Evolutionary conservation across 179 eudicot species (phyloP), one percentile per base, ranked within the genome.

Genomic region (Pouteria campechiana): DNA sequence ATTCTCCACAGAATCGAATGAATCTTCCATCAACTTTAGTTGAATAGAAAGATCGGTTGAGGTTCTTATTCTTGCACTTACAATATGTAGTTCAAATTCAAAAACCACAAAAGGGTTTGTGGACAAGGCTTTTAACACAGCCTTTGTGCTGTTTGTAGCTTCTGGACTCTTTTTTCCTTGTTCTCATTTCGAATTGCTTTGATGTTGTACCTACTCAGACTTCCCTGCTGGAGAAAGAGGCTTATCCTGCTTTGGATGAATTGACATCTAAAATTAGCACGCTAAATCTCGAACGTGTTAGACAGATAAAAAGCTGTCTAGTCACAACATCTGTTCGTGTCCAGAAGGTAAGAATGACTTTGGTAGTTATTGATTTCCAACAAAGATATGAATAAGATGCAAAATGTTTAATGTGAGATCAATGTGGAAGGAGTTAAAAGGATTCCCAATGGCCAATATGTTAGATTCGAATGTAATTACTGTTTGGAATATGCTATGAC

Each of bases 261-360:
- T 46, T 76, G 37, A 73, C 76, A 44, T 72, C 79, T 35, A 60
- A 73, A 17, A 69, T 76, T 44, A 72, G 83, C 53, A 69, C 79
- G 25, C 79, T 73, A 25, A 76, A 72, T 35, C 68, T 76, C 18
- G 83, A 76, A 31, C 83, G 71, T 34, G 79, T 73, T 12, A 60
- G 83, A 32, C 83, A 76, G 50, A 76, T 76, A 31, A 76, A 76
- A 56, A 72, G 76, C 22, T 73, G 76, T 20, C 50, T 76, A 44
- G 79, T 76, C 25, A 70, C 76, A 27, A 54, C 73, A 33, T 67
- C 76, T 29, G 83, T 76, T 34, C 83, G 83, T 18, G 83, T 76
- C 10, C 83, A 72, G 23, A 76, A 76, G 83, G 83, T 76, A 41
- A 47, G 36, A 37, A 23, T 25, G 34, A 22, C 15, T 16, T 38